Conservation (phyloP, 192 early-diverging fungal species). For the Rhizophagus sp. region DNA sequence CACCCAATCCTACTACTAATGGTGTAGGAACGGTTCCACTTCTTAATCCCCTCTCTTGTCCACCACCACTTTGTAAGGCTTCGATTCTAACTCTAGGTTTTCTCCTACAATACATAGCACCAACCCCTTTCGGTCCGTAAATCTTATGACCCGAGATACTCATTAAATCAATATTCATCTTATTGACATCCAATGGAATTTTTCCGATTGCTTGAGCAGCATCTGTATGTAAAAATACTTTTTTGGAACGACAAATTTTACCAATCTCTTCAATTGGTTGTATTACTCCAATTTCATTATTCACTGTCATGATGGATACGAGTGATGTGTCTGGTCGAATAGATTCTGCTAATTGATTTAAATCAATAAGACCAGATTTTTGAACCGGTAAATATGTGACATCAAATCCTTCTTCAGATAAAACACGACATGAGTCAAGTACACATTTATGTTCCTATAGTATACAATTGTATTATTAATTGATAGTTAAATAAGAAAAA, state of each 20-base stretch:
- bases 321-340: constrained; percentile 89
- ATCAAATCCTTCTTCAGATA: constrained; percentile 94
- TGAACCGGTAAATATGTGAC: constrained; percentile 92
- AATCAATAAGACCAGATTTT: constrained; percentile 79
- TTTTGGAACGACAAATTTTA: constrained; percentile 77
- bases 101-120: constrained; percentile 90
- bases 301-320: constrained; percentile 96
- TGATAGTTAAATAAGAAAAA: constrained; percentile 8
- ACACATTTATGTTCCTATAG: constrained; percentile 96
- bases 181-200: constrained; percentile 89
- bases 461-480: constrained; percentile 1
- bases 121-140: constrained; percentile 97
- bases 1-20: constrained; percentile 87
- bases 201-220: constrained; percentile 97
- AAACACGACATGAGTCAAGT: constrained; percentile 92
- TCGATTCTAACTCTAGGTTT: constrained; percentile 92
- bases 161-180: constrained; percentile 93
- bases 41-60: constrained; percentile 92
- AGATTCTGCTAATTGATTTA: constrained; percentile 77
- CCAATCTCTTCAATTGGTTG: constrained; percentile 94
- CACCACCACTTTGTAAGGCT: constrained; percentile 89
- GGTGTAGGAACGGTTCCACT: constrained; percentile 94
- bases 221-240: constrained; percentile 97
- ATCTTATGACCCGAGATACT: constrained; percentile 97
- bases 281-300: constrained; percentile 98